Evolutionary conservation across 345 rosid species (phyloP).

Genomic region (Sisymbrium irio): DNA sequence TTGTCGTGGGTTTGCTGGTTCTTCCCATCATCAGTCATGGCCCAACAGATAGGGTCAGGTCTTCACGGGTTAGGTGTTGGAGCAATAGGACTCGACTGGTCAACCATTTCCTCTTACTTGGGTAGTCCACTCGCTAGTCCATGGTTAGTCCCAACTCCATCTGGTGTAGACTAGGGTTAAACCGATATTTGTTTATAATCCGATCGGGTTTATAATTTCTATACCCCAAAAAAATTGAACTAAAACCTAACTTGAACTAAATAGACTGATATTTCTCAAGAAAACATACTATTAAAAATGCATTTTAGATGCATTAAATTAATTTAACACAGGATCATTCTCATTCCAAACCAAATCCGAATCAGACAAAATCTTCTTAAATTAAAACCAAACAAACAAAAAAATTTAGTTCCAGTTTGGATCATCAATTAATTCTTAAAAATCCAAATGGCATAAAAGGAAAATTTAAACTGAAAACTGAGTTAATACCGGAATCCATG

Average conservation of each 20-base stretch:
- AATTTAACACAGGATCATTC: too few relatives aligned
- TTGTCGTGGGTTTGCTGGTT: slow-evolving; percentile 96
- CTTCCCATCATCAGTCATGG: slow-evolving; percentile 64
- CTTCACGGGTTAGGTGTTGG: slow-evolving; percentile 85
- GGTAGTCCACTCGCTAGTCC: slow-evolving; percentile 99
- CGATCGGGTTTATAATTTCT: not conserved
- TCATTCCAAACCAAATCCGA: too few relatives aligned
- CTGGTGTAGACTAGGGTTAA: not conserved
- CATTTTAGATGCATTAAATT: too few relatives aligned
- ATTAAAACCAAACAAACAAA: not conserved
- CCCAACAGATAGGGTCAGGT: slow-evolving; percentile 94
- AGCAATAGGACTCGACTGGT: slow-evolving; percentile 84
- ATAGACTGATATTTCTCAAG: too few relatives aligned
- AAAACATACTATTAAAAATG: too few relatives aligned
- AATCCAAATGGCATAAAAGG: not conserved
- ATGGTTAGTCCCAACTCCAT: slow-evolving; percentile 43
- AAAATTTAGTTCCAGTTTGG: too few relatives aligned
- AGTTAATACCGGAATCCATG: too few relatives aligned
- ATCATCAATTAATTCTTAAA: not conserved
- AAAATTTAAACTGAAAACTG: too few relatives aligned
- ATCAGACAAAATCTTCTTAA: not conserved
- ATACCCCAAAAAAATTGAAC: not conserved
- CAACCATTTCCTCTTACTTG: slow-evolving; percentile 88
- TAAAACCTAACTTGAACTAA: too few relatives aligned
- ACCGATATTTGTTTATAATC: not conserved